Conservation (phyloP, 768 basidiomycete genomes). For the Pulveroboletus ravenelii region DNA sequence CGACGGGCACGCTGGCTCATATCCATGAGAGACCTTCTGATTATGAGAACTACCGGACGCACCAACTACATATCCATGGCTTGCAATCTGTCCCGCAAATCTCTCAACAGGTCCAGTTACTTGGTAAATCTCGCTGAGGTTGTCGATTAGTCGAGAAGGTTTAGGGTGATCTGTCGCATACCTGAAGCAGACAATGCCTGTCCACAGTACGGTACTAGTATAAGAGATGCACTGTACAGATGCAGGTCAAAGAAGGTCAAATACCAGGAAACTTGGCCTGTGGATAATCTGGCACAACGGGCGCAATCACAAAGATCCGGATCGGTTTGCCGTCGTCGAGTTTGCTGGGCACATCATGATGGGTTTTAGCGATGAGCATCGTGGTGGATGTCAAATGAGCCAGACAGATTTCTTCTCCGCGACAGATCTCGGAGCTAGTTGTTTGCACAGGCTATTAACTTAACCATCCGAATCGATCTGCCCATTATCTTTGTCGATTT, state of each 20-base stretch:
- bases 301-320: slow-evolving; percentile 79
- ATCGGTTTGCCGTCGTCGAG: slow-evolving; percentile 63
- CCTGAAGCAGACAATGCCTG: slow-evolving; percentile 84
- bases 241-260: not conserved
- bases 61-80: slow-evolving; percentile 83
- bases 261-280: slow-evolving; percentile 87
- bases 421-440: too few species aligned
- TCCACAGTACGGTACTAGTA: not conserved
- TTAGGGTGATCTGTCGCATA: slow-evolving; percentile 20
- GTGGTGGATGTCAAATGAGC: slow-evolving; percentile 6
- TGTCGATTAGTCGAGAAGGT: not conserved
- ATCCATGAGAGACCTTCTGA: not conserved
- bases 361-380: slow-evolving; percentile 82
- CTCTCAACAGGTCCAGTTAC: slow-evolving; percentile 97
- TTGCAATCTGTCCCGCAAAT: slow-evolving; percentile 83
- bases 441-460: too few species aligned
- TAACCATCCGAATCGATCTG: too few species aligned
- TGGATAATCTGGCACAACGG: slow-evolving; percentile 75
- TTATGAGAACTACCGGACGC: slow-evolving; percentile 19
- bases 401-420: too few species aligned
- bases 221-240: not conserved
- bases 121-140: slow-evolving; percentile 84
- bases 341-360: slow-evolving; percentile 70
- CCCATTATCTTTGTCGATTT: too few species aligned
- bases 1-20: slow-evolving; percentile 65